A percentile compares a stretch with the other conserved stretches of the same genome.
Conservation (phyloP, 2,329 filamentous ascomycete genomes). For the Colletotrichum lentis region DNA sequence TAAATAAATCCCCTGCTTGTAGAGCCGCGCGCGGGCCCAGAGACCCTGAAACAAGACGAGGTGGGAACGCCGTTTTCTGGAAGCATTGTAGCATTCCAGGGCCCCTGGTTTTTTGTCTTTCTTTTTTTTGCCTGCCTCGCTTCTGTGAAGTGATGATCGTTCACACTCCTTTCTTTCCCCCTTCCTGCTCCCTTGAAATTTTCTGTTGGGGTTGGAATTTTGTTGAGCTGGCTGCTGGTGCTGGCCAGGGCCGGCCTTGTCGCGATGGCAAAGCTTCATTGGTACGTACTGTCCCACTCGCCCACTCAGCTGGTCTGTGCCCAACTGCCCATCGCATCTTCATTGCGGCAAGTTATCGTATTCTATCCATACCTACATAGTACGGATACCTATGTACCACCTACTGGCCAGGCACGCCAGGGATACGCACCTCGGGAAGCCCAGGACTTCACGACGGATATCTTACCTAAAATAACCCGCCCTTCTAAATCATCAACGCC, state of each 20-base stretch:
- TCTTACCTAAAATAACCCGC: not conserved
- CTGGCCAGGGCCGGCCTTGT: conserved; percentile 35
- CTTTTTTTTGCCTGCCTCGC: conserved; percentile 10
- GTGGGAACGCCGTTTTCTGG: conserved; percentile 35
- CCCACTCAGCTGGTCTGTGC: conserved; percentile 27
- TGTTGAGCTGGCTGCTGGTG: conserved; percentile 34
- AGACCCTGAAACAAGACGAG: conserved; percentile 34
- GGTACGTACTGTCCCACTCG: conserved; percentile 28
- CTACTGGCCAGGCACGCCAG: not conserved
- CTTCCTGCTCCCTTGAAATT: conserved; percentile 25
- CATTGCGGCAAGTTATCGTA: not conserved
- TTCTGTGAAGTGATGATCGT: conserved; percentile 17
- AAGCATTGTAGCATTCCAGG: conserved; percentile 32
- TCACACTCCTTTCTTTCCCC: conserved; percentile 2
- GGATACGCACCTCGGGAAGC: conserved; percentile 21
- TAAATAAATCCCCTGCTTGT: too few species aligned
- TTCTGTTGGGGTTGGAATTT: conserved; percentile 35
- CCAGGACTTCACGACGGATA: not conserved
- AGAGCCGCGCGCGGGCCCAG: too few species aligned
- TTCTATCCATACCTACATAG: too few species aligned
- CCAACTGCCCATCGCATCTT: conserved; percentile 2
- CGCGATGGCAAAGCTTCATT: conserved; percentile 8
- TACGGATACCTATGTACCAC: too few species aligned
- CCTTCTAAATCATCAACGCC: not conserved
- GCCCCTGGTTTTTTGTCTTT: not conserved